Evolutionary conservation across 331 rosid species (phyloP), one percentile per base, ranked within the genome.

Genomic region (Telfairia occidentalis): DNA sequence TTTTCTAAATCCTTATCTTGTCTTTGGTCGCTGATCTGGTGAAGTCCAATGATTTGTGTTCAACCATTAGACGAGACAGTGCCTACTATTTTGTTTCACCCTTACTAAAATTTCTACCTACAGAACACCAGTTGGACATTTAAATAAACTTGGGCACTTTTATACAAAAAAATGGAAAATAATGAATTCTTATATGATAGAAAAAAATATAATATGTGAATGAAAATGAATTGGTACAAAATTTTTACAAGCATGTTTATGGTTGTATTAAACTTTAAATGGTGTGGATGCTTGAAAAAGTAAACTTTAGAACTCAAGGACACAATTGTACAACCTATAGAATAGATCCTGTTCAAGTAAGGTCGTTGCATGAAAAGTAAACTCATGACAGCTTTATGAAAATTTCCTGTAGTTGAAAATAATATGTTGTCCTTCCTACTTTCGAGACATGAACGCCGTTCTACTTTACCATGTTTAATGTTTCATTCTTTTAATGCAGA

Each of bases 401-500:
- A 42, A 6, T 70, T 45, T 15, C 46, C 28, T 28, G 43, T 24
- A 7, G 58, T 15, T 45, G 59, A 46, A 16, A 26, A 46, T 8
- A 23, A 69, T 45, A 46, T 16, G 18, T 21, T 5, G 43, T 16
- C 16, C 59, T 28, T 46, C 60, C 26, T 48, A 18, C 43, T 71
- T 15, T 26, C 55, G 19, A 24, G 10, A 65, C 19, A 65, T 42
- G 52, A 19, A 40, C 46, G 18, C 52, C 29, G n/a, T 43, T 71
- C 29, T 5, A 24, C 32, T 74, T 69, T 26, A 32, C 32, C 49
- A 72, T 57, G 32, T 76, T 23, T 71, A 29, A 81, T 59, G 74
- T 18, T 76, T 74, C 49, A 38, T 63, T 23, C 78, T 75, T 77
- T 67, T 74, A 11, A 7, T 82, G 84, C 92, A 96, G 99, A 96